These are phyloP conservation scores for Amylocarpus encephaloides DNA, from an alignment of 2,329 filamentous ascomycete genomes.

Conservation along the genomic window DNA sequence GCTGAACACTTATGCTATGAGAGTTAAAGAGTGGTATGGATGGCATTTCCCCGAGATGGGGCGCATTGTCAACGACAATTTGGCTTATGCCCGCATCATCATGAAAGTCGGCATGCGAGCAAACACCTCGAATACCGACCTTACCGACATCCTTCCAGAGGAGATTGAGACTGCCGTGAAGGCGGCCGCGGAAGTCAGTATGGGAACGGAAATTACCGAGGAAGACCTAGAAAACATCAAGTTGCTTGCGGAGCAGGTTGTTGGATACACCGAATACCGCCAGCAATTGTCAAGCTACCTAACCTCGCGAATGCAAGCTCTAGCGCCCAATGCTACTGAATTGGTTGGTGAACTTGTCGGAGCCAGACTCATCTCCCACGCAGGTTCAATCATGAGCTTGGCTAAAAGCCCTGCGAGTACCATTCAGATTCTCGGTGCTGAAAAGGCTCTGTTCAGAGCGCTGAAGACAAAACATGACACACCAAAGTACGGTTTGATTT, in stretches of 20 bases:
- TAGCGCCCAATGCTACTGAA: slow-evolving; percentile 90
- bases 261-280: slow-evolving; percentile 86
- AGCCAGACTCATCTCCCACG: slow-evolving; percentile 88
- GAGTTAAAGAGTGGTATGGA: slow-evolving; percentile 99
- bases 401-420: slow-evolving; percentile 94
- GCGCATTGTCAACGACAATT: slow-evolving; percentile 94
- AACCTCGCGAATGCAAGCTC: slow-evolving; percentile 88
- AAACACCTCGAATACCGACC: slow-evolving; percentile 68
- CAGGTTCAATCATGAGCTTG: slow-evolving; percentile 88
- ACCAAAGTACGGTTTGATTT: slow-evolving; percentile 94
- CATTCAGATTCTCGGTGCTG: slow-evolving; percentile 95
- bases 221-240: slow-evolving; percentile 92
- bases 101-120: slow-evolving; percentile 83
- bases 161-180: slow-evolving; percentile 91
- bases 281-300: slow-evolving; percentile 83
- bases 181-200: slow-evolving; percentile 89
- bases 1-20: slow-evolving; percentile 97
- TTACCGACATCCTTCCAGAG: slow-evolving; percentile 88
- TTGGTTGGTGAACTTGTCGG: slow-evolving; percentile 91
- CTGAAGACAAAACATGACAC: slow-evolving; percentile 99
- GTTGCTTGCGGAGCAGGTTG: slow-evolving; percentile 85
- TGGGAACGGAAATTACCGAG: slow-evolving; percentile 94
- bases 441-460: slow-evolving; percentile 97
- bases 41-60: slow-evolving; percentile 99
- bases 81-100: slow-evolving; percentile 86